Evolutionary conservation across 192 early-diverging fungal genomes (phyloP).

Genomic region (Coemansia brasiliensis): DNA sequence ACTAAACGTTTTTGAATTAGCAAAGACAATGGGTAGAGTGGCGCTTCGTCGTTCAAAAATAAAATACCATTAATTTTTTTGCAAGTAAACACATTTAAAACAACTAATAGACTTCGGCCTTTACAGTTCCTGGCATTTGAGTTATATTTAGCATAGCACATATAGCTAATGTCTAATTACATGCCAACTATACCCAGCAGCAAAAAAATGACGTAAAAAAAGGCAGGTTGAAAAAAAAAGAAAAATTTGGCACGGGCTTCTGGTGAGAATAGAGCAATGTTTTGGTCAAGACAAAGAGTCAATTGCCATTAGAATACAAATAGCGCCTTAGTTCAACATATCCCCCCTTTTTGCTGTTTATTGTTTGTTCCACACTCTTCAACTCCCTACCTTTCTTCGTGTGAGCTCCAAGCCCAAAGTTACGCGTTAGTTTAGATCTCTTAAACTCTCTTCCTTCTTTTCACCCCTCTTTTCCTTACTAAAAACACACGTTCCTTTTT

Average conservation of each 20-base stretch:
- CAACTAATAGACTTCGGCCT: too few species aligned
- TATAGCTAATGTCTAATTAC: too few species aligned
- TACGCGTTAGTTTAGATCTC: neutral
- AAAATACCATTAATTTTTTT: too few species aligned
- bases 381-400: neutral
- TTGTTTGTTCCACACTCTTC: slow-evolving; percentile 8
- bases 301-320: slow-evolving; percentile 4
- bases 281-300: neutral
- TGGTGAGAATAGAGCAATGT: slow-evolving; percentile 7
- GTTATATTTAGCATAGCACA: too few species aligned
- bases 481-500: neutral
- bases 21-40: too few species aligned
- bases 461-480: neutral
- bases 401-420: neutral
- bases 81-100: too few species aligned
- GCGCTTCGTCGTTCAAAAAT: too few species aligned
- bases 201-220: too few species aligned
- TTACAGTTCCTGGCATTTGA: too few species aligned
- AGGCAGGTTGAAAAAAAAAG: too few species aligned
- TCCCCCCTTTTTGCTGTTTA: neutral
- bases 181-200: too few species aligned
- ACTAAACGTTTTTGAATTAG: too few species aligned
- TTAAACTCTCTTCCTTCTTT: neutral
- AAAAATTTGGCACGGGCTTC: neutral
- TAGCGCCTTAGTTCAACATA: neutral